Evolutionary conservation across 2,329 filamentous ascomycete species (phyloP).

Genomic region (Arthrobotrys entomopaga): DNA sequence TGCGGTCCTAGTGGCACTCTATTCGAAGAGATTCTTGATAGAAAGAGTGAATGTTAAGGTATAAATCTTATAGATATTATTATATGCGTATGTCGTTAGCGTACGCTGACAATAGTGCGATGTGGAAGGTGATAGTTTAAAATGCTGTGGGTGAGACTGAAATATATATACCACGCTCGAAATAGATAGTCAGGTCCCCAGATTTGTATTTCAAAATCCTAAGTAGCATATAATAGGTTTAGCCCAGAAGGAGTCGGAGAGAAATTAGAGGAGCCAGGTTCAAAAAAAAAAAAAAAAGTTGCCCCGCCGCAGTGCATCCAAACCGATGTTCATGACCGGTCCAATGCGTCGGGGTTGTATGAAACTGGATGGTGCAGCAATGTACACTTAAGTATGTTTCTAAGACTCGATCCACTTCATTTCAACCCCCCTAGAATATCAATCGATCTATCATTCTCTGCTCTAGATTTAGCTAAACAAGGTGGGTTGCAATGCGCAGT

Average conservation of each 20-base stretch:
- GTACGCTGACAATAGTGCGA: no score
- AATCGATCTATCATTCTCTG: background rate
- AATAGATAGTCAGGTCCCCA: background rate
- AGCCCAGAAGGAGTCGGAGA: slow-evolving; percentile 26
- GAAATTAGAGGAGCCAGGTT: slow-evolving; percentile 40
- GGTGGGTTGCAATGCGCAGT: background rate
- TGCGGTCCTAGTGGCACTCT: background rate
- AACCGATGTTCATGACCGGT: no score
- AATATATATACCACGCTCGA: slow-evolving; percentile 28
- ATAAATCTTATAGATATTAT: no score
- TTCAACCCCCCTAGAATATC: background rate
- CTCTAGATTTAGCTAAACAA: background rate
- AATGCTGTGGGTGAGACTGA: slow-evolving; percentile 2
- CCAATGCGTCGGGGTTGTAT: no score
- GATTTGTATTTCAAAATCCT: slow-evolving; percentile 19
- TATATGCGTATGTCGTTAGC: no score
- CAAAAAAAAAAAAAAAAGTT: slow-evolving; percentile 25
- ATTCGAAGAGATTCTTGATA: no score
- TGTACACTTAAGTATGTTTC: slow-evolving; percentile 5
- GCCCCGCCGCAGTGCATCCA: slow-evolving; percentile 17
- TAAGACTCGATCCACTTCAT: background rate
- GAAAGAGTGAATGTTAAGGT: no score
- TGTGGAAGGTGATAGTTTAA: no score
- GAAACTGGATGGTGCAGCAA: no score
- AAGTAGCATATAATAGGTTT: background rate